A percentile compares a stretch with the other conserved stretches of the same genome.
phyloP scores from a whole-genome alignment of 2,329 filamentous ascomycete species.

The Epichloe brachyelytri region DNA sequence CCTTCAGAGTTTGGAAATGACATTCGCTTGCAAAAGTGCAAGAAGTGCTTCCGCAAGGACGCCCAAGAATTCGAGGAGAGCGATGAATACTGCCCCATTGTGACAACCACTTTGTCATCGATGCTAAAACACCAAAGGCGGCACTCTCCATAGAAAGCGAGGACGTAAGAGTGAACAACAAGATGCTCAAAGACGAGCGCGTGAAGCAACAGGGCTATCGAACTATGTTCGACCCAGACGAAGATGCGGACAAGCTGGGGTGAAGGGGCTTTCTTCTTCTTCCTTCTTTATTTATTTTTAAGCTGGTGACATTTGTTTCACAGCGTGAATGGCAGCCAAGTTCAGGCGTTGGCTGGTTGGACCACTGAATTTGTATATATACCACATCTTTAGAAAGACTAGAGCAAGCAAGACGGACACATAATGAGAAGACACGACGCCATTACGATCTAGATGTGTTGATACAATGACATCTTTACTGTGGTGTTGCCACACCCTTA shows the following conservation, averaged over 20 bases:
- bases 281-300: not conserved
- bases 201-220: constrained; percentile 45
- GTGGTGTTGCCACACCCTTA: constrained; percentile 11
- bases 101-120: constrained; percentile 95
- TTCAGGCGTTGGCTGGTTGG: constrained; percentile 18
- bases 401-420: not conserved
- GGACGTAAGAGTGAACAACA: constrained; percentile 70
- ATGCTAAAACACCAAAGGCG: constrained; percentile 73
- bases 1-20: constrained; percentile 71
- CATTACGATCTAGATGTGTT: constrained; percentile 15
- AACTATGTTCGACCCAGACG: constrained; percentile 64
- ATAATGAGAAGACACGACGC: not conserved
- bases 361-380: constrained; percentile 15
- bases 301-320: not conserved
- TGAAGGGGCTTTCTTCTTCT: constrained; percentile 25
- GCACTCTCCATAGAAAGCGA: constrained; percentile 81
- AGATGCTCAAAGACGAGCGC: constrained; percentile 89
- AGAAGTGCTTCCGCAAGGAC: constrained; percentile 94
- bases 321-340: constrained; percentile 5
- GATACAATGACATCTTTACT: constrained; percentile 22
- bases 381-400: not conserved
- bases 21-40: constrained; percentile 98
- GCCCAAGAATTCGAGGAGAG: constrained; percentile 84
- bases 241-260: constrained; percentile 63
- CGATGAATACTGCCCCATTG: constrained; percentile 98